Percentiles rank a stretch among this genome's conserved stretches.
Evolutionary conservation across 2,329 filamentous ascomycete genomes (phyloP).

Genomic region (Exophiala xenobiotica): DNA sequence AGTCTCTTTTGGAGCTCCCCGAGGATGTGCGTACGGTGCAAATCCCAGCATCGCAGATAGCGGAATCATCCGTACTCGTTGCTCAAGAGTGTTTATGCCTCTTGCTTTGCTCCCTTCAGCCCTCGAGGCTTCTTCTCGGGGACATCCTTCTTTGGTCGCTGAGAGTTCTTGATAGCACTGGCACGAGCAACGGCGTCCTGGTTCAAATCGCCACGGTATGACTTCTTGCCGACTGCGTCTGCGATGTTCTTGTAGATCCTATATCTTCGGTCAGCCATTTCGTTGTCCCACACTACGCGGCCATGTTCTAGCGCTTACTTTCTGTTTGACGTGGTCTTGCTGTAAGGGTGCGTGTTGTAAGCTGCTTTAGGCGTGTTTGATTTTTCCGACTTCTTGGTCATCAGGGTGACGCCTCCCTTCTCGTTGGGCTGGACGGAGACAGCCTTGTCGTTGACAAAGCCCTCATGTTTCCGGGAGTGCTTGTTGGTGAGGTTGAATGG

Average conservation of each 20-base stretch:
- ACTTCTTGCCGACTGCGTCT: constrained; percentile 74
- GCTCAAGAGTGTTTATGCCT: constrained; percentile 21
- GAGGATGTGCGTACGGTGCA: no score
- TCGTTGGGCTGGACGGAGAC: constrained; percentile 71
- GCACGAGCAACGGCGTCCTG: constrained; percentile 79
- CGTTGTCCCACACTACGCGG: background rate
- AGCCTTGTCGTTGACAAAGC: constrained; percentile 93
- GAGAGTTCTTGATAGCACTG: constrained; percentile 77
- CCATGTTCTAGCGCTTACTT: constrained; percentile 63
- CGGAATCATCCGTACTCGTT: background rate
- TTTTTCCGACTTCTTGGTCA: constrained; percentile 76
- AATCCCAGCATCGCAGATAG: no score
- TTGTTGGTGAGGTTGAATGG: constrained; percentile 90
- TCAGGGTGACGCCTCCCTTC: constrained; percentile 76
- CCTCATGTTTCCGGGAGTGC: constrained; percentile 89
- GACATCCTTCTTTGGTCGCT: constrained; percentile 74
- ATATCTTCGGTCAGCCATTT: constrained; percentile 13
- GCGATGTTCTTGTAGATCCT: constrained; percentile 90
- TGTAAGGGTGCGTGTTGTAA: constrained; percentile 66
- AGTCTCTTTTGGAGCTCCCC: no score
- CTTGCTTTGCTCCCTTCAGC: constrained; percentile 72
- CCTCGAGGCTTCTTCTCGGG: constrained; percentile 75
- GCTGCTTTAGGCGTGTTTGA: constrained; percentile 70
- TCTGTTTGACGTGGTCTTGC: constrained; percentile 70
- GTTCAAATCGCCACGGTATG: constrained; percentile 80